Evolutionary conservation across 2,329 filamentous ascomycete species (phyloP).

Genomic region (Aspergillus costaricaensis): DNA sequence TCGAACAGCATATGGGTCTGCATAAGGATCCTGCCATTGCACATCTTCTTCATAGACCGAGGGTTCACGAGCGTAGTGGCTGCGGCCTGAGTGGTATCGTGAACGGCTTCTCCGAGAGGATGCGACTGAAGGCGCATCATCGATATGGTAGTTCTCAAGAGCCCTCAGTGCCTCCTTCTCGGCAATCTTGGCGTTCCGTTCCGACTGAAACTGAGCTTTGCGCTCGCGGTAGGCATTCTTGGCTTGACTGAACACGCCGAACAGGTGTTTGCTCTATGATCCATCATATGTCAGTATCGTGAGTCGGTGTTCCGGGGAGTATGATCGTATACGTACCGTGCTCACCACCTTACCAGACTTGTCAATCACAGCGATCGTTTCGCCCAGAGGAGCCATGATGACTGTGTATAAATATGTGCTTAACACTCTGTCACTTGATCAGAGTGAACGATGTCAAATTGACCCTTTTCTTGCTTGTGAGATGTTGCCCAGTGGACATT

Average conservation of each 20-base stretch:
- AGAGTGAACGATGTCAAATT: neutral
- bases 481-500: constrained; percentile 9
- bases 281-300: constrained; percentile 16
- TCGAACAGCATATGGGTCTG: constrained; percentile 23
- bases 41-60: constrained; percentile 36
- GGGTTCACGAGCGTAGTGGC: constrained; percentile 21
- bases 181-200: constrained; percentile 61
- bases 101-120: constrained; percentile 46
- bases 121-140: constrained; percentile 49
- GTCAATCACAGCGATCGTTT: constrained; percentile 88
- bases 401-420: neutral
- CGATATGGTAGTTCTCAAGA: constrained; percentile 53
- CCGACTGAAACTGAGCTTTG: constrained; percentile 76
- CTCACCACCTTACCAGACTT: constrained; percentile 88
- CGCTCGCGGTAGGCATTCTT: constrained; percentile 84
- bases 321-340: constrained; percentile 62
- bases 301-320: neutral
- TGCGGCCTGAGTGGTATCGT: constrained; percentile 34
- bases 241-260: constrained; percentile 89
- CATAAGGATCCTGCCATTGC: constrained; percentile 26
- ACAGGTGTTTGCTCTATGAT: constrained; percentile 78
- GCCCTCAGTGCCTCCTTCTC: constrained; percentile 63
- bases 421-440: neutral
- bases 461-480: constrained; percentile 1
- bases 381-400: constrained; percentile 45